Evolutionary conservation across 164 flowering plant species (phyloP), one percentile per base, ranked within the genome.

Genomic region (Aristolochia contorta): DNA sequence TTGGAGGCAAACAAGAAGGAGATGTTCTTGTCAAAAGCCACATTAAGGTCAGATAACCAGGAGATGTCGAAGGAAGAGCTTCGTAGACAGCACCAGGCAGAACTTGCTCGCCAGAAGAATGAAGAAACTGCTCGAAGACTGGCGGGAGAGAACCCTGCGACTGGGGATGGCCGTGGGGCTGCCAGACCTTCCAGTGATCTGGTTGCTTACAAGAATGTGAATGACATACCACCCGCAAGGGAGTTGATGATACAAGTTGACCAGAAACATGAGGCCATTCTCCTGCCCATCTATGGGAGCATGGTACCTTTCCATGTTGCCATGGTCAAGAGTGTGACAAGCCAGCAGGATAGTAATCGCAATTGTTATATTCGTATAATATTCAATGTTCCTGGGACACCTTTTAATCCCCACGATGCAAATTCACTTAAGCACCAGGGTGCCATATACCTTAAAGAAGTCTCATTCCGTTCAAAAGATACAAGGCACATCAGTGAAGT

Each of bases 291-390:
- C 24, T 72, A 84, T 70, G 94, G 97, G 25, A 75, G 65, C 66
- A 82, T 89, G 94, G 84, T 85, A 21, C 94, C 97, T 59, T 86
- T 89, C 65, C 97, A 84, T 65, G 77, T 87, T 46, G 82, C 84
- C 16, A 85, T 86, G 3, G 72, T 89, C 30, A 86, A 77, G 70
- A 87, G 71, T 27, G 90, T 89, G 12, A 74, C 76, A 19, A 86
- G 90, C 64, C 94, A 89, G 76, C 84, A 80, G 66, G 49, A 52
- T 10, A 73, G 74, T 4, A 80, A 72, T 47, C 72, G 90, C 1
- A 83, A 63, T 15, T 80, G 86, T 64, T 90, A 87, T 62, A 75
- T 90, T 33, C 72, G 96, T 0, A 84, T 91, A 59, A 85, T 80
- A 6, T 91, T 91, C 56, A 86, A 86, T 60, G 84, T 84, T 0